Conservation (phyloP, 805 yeast genomes). For the Metschnikowia continentalis region DNA sequence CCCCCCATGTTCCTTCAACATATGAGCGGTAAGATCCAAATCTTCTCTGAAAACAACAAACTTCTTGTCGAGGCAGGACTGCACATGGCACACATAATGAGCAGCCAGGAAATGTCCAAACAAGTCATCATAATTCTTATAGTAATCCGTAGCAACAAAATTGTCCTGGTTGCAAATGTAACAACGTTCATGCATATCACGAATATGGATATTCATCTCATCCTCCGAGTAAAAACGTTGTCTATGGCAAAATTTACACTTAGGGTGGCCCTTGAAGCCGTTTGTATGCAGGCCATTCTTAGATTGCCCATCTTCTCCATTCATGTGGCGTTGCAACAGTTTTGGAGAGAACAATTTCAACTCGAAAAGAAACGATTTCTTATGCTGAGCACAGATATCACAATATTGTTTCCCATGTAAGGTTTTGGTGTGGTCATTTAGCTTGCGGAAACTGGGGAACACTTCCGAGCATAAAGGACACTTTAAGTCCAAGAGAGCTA, state of each 20-base stretch:
- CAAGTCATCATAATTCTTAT: constrained; percentile 68
- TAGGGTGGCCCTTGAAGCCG: constrained; percentile 88
- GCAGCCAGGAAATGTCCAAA: constrained; percentile 67
- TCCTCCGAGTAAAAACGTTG: constrained; percentile 82
- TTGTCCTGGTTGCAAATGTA: constrained; percentile 75
- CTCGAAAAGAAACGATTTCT: constrained; percentile 74
- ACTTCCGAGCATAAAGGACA: constrained; percentile 52
- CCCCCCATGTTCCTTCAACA: constrained; percentile 75
- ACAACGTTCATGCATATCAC: constrained; percentile 84
- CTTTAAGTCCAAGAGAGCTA: constrained; percentile 46
- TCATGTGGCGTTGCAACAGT: constrained; percentile 65
- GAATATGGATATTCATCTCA: constrained; percentile 75
- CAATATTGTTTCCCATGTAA: constrained; percentile 66
- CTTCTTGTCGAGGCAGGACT: constrained; percentile 76
- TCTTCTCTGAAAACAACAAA: constrained; percentile 90
- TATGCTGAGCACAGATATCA: constrained; percentile 70
- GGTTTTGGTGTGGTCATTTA: constrained; percentile 61
- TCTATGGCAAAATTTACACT: constrained; percentile 74
- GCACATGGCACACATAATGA: constrained; percentile 78
- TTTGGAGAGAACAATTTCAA: constrained; percentile 55
- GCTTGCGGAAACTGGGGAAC: constrained; percentile 49
- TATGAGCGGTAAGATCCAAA: constrained; percentile 81
- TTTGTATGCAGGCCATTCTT: constrained; percentile 16
- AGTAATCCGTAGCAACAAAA: constrained; percentile 61
- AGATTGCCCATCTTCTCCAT: constrained; percentile 50